These are phyloP conservation scores for Vitis rupestris DNA, from an alignment of 164 flowering plant genomes.

Conservation along the genomic window DNA sequence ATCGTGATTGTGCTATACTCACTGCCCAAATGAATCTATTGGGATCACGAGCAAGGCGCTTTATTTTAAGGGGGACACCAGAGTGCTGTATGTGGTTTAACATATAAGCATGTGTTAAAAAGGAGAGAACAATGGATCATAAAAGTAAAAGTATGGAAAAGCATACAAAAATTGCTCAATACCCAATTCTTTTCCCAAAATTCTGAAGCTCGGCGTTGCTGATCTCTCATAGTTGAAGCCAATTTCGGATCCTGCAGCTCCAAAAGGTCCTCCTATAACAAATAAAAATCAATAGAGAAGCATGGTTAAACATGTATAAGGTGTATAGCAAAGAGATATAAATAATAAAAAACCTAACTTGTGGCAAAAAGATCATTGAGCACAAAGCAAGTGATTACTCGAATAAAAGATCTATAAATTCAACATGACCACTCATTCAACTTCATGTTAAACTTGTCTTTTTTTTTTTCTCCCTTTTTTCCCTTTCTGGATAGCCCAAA, in stretches of 20 bases:
- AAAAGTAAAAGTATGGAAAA: not conserved
- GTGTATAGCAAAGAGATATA: not conserved
- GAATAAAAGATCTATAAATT: not conserved
- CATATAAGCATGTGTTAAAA: constrained; percentile 7
- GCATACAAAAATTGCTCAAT: constrained; percentile 9
- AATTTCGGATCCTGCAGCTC: constrained; percentile 83
- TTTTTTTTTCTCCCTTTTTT: not conserved
- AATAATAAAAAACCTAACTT: not conserved
- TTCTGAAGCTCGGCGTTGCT: constrained; percentile 58
- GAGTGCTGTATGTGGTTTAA: constrained; percentile 52
- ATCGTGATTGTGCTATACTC: constrained; percentile 85
- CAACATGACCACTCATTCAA: not conserved
- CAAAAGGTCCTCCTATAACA: constrained; percentile 65
- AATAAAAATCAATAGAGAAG: not conserved
- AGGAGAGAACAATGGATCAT: constrained; percentile 1
- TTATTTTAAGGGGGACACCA: constrained; percentile 83
- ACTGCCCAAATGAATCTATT: constrained; percentile 95
- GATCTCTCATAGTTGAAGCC: constrained; percentile 67
- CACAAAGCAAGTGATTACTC: not conserved
- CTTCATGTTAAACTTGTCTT: not conserved
- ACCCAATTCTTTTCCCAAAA: constrained; percentile 99
- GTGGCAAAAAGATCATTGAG: not conserved
- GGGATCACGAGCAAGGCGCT: constrained; percentile 85
- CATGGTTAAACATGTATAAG: not conserved
- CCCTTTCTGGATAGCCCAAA: too few species aligned